Conservation (phyloP, 2,329 filamentous ascomycete genomes). For the Camillea tinctor region DNA sequence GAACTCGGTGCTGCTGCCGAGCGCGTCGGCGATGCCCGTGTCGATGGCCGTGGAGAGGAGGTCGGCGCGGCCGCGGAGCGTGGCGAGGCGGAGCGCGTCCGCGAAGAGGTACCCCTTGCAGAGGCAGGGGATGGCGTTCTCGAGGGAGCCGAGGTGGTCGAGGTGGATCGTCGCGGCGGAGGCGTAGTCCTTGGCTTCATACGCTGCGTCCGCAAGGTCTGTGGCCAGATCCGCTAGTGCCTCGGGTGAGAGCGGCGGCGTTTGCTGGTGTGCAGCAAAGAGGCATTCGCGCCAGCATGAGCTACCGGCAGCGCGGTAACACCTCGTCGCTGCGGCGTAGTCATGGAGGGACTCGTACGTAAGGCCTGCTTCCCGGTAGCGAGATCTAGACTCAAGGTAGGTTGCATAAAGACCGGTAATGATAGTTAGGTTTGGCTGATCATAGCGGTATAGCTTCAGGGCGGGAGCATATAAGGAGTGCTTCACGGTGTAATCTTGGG, state of each 20-base stretch:
- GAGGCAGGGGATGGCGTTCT: slow-evolving; percentile 69
- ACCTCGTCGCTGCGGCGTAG: slow-evolving; percentile 71
- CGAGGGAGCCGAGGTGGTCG: slow-evolving; percentile 75
- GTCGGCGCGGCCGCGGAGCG: slow-evolving; percentile 56
- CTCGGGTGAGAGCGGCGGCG: slow-evolving; percentile 56
- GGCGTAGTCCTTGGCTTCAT: slow-evolving; percentile 80
- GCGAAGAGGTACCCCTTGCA: slow-evolving; percentile 87
- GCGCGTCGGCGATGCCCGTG: slow-evolving; percentile 73
- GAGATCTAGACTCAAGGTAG: slow-evolving; percentile 71
- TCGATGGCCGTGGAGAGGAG: slow-evolving; percentile 73
- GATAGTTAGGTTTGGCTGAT: slow-evolving; percentile 60
- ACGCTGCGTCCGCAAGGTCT: slow-evolving; percentile 73
- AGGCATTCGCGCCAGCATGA: slow-evolving; percentile 87
- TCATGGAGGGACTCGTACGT: slow-evolving; percentile 84
- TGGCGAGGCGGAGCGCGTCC: slow-evolving; percentile 79
- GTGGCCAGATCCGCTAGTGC: slow-evolving; percentile 68
- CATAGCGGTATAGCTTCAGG: slow-evolving; percentile 81
- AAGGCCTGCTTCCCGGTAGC: slow-evolving; percentile 82
- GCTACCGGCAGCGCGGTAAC: slow-evolving; percentile 77
- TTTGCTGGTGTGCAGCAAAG: slow-evolving; percentile 68
- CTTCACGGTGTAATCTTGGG: slow-evolving; percentile 74
- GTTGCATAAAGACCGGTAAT: slow-evolving; percentile 79
- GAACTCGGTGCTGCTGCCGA: slow-evolving; percentile 82
- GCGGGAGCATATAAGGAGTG: slow-evolving; percentile 77
- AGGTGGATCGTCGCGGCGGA: slow-evolving; percentile 76